Evolutionary conservation across 2,329 filamentous ascomycete species (phyloP), one percentile per base, ranked within the genome.

Genomic region (Harringtonia lauricola): DNA sequence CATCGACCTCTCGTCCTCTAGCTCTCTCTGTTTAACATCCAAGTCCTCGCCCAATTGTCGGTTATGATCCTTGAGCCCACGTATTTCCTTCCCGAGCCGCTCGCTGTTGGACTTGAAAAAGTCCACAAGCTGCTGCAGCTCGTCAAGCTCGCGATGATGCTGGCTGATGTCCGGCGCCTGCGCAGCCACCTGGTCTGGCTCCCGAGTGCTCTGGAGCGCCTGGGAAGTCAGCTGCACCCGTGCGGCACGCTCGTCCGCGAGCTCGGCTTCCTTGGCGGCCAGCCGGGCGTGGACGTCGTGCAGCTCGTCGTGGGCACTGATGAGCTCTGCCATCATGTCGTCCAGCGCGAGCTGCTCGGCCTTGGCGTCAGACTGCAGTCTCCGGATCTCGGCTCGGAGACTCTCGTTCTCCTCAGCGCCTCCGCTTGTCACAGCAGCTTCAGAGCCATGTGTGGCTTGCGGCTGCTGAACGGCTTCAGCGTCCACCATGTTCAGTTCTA

Each of bases 81-180:
- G 41, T 8, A 42, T 31, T 14, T 42, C 34, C 34, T 36, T 4
- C 3, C n/a, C 34, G 8, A 42, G 24, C 33, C 13, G 26, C 26
- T 42, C 34, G 24, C 41, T 37, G 15, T 42, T 42, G 9, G 12
- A 8, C 17, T 42, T 42, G 34, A 42, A 42, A 17, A 42, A 42
- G 3, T n/a, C 17, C 34, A 42, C 41, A 2, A 31, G 18, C 18
- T 37, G 17, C 34, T 30, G 26, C 41, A 42, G 15, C 18, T 30
- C 24, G 14, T 8, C 18, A 6, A 37, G 10, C 14, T 13, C 14
- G 39, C 12, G 17, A 10, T 13, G 22, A 3, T 31, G 41, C 7
- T 42, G 8, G 18, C 10, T 8, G n/a, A 8, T 14, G 8, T 4
- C 4, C 5, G 19, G 28, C 3, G 12, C 19, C 8, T 31, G 18